These are phyloP conservation scores for Saturnispora ahearnii DNA, from an alignment of 805 yeast genomes.

Conservation along the genomic window DNA sequence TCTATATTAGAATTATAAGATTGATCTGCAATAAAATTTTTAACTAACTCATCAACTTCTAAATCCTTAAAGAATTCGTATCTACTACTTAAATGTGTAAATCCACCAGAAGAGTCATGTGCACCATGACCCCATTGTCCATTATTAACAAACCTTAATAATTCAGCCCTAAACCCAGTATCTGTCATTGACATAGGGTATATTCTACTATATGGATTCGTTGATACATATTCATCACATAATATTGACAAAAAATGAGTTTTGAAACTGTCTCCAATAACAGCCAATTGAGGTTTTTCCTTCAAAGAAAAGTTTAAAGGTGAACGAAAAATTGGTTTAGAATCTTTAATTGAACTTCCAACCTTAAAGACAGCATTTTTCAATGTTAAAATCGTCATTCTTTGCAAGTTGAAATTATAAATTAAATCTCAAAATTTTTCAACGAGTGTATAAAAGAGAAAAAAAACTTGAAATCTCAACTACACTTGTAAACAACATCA, in stretches of 20 bases:
- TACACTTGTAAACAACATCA: slow-evolving; percentile 13
- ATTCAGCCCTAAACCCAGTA: slow-evolving; percentile 31
- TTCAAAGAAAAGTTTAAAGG: slow-evolving; percentile 35
- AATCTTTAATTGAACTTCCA: not conserved
- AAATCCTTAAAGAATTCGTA: slow-evolving; percentile 77
- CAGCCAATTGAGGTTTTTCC: slow-evolving; percentile 40
- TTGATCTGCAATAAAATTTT: slow-evolving; percentile 48
- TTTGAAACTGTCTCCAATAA: slow-evolving; percentile 44
- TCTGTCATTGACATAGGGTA: slow-evolving; percentile 46
- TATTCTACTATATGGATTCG: slow-evolving; percentile 43
- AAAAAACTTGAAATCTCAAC: not conserved
- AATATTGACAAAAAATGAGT: slow-evolving; percentile 44
- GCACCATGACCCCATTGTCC: slow-evolving; percentile 30
- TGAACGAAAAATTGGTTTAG: slow-evolving; percentile 26
- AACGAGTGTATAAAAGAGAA: not conserved
- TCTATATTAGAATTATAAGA: slow-evolving; percentile 36
- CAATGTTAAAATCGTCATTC: not conserved
- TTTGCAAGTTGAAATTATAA: not conserved
- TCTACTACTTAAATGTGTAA: slow-evolving; percentile 77
- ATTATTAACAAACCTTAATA: slow-evolving; percentile 31
- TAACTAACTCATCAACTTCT: slow-evolving; percentile 66
- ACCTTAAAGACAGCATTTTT: not conserved
- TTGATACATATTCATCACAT: slow-evolving; percentile 45
- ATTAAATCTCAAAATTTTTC: not conserved
- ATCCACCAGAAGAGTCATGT: slow-evolving; percentile 34